These are phyloP conservation scores for Ichthyophonus hoferi DNA, from an alignment of 208 protist genomes.

Conservation along the genomic window DNA sequence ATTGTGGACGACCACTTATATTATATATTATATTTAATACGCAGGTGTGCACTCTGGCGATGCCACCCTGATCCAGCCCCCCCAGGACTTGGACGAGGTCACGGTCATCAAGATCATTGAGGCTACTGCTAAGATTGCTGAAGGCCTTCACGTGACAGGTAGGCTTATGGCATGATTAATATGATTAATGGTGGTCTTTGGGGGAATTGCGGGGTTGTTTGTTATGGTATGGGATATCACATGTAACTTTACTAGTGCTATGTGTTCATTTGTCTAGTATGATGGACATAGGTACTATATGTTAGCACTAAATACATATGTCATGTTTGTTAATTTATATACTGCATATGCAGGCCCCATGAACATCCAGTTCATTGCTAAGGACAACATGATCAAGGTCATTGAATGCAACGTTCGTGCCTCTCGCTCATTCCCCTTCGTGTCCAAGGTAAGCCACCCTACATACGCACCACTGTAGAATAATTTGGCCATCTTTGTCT, in stretches of 20 bases:
- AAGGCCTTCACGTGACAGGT: constrained; percentile 74
- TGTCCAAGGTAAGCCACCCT: constrained; percentile 85
- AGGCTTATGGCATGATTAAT: no score
- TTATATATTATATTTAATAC: no score
- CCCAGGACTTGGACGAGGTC: constrained; percentile 81
- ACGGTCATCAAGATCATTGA: constrained; percentile 70
- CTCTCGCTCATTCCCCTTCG: constrained; percentile 88
- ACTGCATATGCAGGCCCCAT: constrained; percentile 71
- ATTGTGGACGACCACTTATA: no score
- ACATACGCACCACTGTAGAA: no score
- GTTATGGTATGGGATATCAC: not conserved
- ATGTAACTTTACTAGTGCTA: not conserved
- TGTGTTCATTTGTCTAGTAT: not conserved
- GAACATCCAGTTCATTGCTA: constrained; percentile 97
- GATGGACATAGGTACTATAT: constrained; percentile 53
- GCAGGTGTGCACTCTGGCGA: constrained; percentile 89
- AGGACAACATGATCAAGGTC: constrained; percentile 59
- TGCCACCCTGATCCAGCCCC: constrained; percentile 86
- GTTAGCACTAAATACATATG: no score
- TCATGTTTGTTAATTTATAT: no score
- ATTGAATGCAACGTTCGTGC: constrained; percentile 92
- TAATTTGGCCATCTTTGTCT: no score
- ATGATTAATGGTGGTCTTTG: no score
- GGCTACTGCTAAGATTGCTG: constrained; percentile 63
- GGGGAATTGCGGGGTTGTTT: no score